Conservation (phyloP, 495 filamentous ascomycete genomes). For the Neurospora sp. region DNA sequence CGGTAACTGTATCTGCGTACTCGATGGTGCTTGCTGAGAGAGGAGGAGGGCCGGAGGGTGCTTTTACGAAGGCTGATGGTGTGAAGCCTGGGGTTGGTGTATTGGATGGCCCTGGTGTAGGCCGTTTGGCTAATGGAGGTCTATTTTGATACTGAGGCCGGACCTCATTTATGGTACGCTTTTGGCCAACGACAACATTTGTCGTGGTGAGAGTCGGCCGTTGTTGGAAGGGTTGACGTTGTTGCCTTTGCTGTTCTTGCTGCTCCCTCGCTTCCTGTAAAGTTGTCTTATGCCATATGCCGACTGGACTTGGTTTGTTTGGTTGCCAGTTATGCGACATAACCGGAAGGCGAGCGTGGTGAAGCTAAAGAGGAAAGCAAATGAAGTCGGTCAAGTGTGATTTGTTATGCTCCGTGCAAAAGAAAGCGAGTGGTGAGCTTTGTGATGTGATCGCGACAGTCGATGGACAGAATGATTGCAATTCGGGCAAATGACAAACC, state of each 20-base stretch:
- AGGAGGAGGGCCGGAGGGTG: conserved; percentile 5
- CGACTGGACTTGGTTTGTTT: conserved; percentile 4
- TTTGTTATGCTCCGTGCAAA: not conserved
- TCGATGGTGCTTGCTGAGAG: conserved; percentile 29
- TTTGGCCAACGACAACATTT: conserved; percentile 13
- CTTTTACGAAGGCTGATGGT: not conserved
- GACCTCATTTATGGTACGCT: conserved; percentile 10
- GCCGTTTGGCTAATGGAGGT: not conserved
- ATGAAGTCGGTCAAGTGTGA: not conserved
- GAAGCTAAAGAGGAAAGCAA: not conserved
- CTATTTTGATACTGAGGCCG: not conserved
- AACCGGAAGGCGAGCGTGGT: not conserved
- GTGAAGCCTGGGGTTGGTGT: not conserved
- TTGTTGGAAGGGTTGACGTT: not conserved
- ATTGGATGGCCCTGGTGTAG: not conserved
- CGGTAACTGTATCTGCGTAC: conserved; percentile 1
- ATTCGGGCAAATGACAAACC: not conserved
- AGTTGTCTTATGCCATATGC: conserved; percentile 21
- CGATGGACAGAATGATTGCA: not conserved
- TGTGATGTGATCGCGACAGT: not conserved
- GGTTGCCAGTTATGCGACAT: conserved; percentile 8
- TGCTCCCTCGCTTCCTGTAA: conserved; percentile 10
- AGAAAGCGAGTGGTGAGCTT: not conserved
- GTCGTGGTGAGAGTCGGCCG: not conserved
- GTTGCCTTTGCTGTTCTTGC: conserved; percentile 3